Percentiles rank a stretch among this genome's conserved stretches.
phyloP scores from a whole-genome alignment of 2,329 filamentous ascomycete species.

The Colletotrichum eremochloae region DNA sequence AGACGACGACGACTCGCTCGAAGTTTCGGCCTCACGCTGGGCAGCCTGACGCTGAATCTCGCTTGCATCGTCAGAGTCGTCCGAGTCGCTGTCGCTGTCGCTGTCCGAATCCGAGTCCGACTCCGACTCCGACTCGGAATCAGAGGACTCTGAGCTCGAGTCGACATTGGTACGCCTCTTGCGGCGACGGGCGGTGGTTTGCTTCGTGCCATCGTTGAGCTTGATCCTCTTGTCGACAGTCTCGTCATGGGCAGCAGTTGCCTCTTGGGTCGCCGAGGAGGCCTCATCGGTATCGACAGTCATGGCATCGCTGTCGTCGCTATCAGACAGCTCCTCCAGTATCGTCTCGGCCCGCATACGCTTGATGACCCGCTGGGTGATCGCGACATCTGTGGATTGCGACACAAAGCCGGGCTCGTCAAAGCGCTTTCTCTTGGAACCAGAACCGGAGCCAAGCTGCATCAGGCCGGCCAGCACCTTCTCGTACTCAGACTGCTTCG shows the following conservation, averaged over 20 bases:
- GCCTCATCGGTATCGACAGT: slow-evolving; percentile 44
- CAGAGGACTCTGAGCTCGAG: slow-evolving; percentile 49
- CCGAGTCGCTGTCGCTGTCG: slow-evolving; percentile 45
- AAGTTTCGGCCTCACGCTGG: slow-evolving; percentile 51
- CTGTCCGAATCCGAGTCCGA: slow-evolving; percentile 13
- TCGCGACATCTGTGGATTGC: slow-evolving; percentile 62
- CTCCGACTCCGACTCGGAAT: slow-evolving; percentile 51
- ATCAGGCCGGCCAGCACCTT: slow-evolving; percentile 66
- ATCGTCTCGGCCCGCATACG: slow-evolving; percentile 74
- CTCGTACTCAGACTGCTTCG: slow-evolving; percentile 69
- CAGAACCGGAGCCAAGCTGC: slow-evolving; percentile 51
- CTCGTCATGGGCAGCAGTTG: slow-evolving; percentile 43
- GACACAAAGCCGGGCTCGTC: slow-evolving; percentile 66
- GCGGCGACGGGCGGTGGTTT: slow-evolving; percentile 59
- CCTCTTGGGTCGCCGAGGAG: slow-evolving; percentile 30
- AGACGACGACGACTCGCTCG: slow-evolving; percentile 59
- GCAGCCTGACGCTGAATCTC: slow-evolving; percentile 50
- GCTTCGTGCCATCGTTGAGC: slow-evolving; percentile 62
- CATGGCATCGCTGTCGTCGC: slow-evolving; percentile 56
- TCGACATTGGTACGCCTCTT: slow-evolving; percentile 66
- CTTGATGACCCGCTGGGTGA: slow-evolving; percentile 70
- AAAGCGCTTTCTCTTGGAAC: slow-evolving; percentile 63
- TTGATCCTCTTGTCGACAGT: slow-evolving; percentile 56
- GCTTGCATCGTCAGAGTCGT: slow-evolving; percentile 52
- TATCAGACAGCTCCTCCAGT: slow-evolving; percentile 66